phyloP scores from a whole-genome alignment of 768 basidiomycete species.

The Leucogyrophana mollusca region DNA sequence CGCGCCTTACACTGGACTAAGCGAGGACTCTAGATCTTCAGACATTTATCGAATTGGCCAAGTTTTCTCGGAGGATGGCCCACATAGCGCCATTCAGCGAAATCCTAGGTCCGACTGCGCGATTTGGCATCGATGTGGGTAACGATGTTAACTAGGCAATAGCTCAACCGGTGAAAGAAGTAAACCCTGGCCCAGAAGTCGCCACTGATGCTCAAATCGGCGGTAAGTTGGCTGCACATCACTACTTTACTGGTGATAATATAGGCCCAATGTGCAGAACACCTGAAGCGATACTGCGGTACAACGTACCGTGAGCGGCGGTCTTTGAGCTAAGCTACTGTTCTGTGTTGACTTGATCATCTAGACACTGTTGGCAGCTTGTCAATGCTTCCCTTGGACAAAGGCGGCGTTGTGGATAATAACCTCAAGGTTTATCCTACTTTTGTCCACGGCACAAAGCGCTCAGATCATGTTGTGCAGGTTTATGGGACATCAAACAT shows the following conservation, averaged over 20 bases:
- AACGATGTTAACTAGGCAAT: too few species aligned
- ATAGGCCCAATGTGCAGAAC: conserved; percentile 6
- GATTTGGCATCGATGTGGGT: too few species aligned
- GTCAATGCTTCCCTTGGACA: conserved; percentile 38
- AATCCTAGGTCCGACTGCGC: conserved; percentile 29
- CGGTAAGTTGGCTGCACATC: conserved; percentile 8
- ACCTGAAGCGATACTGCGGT: conserved; percentile 14
- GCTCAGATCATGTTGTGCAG: conserved; percentile 1
- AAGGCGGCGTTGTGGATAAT: conserved; percentile 38
- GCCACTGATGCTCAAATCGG: conserved; percentile 25
- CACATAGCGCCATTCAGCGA: conserved; percentile 48
- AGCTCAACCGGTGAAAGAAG: conserved; percentile 17
- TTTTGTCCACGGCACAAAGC: not conserved
- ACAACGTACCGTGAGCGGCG: conserved; percentile 10
- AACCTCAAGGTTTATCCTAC: conserved; percentile 27
- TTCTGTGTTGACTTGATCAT: not conserved
- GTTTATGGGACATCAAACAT: conserved; percentile 43
- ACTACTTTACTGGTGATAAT: not conserved
- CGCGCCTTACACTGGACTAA: too few species aligned
- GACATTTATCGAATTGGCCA: conserved; percentile 37
- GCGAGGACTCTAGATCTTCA: conserved; percentile 32
- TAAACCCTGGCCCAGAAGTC: conserved; percentile 27
- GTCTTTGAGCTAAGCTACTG: not conserved
- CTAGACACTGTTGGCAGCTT: conserved; percentile 36
- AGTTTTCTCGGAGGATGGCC: conserved; percentile 58